These are phyloP conservation scores for Monilinia fructigena DNA, from an alignment of 2,329 filamentous ascomycete genomes.

Conservation along the genomic window DNA sequence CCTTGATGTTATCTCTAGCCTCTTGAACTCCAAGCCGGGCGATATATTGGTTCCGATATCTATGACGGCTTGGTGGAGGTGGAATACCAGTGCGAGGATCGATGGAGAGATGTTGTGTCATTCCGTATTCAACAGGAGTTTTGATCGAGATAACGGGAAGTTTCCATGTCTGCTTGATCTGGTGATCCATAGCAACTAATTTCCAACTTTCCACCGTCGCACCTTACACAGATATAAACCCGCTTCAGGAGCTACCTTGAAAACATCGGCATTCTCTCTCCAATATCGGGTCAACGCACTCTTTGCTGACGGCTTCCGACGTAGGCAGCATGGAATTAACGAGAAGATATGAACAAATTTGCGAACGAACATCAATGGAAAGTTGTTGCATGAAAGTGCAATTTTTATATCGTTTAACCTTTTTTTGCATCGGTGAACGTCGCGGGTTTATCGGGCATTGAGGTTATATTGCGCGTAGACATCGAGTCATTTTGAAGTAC, in stretches of 20 bases:
- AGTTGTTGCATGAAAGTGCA: background rate
- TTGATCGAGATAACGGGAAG: background rate
- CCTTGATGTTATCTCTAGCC: background rate
- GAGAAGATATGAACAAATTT: conserved; percentile 6
- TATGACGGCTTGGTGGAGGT: background rate
- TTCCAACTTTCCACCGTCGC: background rate
- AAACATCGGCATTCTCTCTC: background rate
- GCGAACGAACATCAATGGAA: background rate
- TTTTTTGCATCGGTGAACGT: background rate
- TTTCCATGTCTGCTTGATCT: background rate
- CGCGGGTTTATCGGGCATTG: no score
- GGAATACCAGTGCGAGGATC: background rate
- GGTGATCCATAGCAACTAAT: background rate
- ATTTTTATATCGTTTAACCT: background rate
- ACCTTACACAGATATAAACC: background rate
- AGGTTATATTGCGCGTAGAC: background rate
- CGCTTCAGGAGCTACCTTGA: background rate
- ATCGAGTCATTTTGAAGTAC: no score
- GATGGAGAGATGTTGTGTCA: background rate
- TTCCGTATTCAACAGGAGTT: background rate
- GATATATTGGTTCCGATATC: conserved; percentile 1
- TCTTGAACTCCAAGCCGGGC: background rate
- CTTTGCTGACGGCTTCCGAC: background rate
- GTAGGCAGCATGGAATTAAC: background rate
- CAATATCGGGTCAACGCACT: background rate